These are phyloP conservation scores for Scutellaria minor DNA, from an alignment of 257 asterid genomes.

Conservation along the genomic window DNA sequence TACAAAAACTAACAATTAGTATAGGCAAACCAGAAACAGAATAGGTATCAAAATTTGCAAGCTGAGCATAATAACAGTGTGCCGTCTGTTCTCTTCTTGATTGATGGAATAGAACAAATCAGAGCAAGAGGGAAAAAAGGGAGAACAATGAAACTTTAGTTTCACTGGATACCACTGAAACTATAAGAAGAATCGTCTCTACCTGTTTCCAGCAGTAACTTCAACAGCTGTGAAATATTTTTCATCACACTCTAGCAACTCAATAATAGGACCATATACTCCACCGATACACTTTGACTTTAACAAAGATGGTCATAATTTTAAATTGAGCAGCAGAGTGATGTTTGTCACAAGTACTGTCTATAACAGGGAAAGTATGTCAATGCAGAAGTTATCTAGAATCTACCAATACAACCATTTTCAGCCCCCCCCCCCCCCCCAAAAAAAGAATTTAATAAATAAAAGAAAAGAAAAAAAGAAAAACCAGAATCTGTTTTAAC, in stretches of 20 bases:
- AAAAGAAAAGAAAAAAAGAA: no score
- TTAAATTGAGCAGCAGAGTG: no score
- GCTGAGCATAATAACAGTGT: slow-evolving; percentile 1
- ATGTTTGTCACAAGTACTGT: no score
- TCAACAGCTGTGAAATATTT: slow-evolving; percentile 97
- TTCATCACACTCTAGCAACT: slow-evolving; percentile 92
- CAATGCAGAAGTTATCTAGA: no score
- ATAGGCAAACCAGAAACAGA: slow-evolving; percentile 28
- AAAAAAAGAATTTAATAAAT: no score
- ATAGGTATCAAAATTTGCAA: slow-evolving; percentile 5
- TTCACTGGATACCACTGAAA: slow-evolving; percentile 14
- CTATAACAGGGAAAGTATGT: no score
- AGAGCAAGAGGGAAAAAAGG: slow-evolving; percentile 14
- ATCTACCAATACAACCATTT: background rate
- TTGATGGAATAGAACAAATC: slow-evolving; percentile 7
- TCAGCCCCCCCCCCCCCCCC: background rate
- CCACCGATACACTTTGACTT: slow-evolving; percentile 42
- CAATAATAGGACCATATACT: slow-evolving; percentile 86
- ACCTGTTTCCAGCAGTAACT: slow-evolving; percentile 99
- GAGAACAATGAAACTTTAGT: background rate
- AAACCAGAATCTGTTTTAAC: no score
- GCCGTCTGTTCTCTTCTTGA: background rate
- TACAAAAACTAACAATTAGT: slow-evolving; percentile 33
- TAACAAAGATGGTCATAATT: no score
- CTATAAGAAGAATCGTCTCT: slow-evolving; percentile 10